phyloP scores from a whole-genome alignment of 1,284 basidiomycete species.

The Fistulina hepatica region DNA sequence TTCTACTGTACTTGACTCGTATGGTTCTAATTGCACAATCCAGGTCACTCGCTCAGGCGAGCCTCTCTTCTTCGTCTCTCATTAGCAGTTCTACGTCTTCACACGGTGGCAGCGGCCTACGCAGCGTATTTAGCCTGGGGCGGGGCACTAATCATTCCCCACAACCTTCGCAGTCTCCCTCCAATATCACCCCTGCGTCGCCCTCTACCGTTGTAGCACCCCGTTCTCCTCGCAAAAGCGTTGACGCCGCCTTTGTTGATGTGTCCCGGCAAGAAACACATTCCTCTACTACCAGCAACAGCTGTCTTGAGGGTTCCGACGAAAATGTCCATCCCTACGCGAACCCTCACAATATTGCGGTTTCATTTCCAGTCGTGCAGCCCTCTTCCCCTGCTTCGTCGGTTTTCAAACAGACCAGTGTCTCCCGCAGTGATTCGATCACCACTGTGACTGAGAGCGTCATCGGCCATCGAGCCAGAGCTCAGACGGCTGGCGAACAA shows the following conservation, averaged over 20 bases:
- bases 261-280: no score
- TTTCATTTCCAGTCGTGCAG: conserved; percentile 27
- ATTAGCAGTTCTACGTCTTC: conserved; percentile 20
- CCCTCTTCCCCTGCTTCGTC: conserved; percentile 19
- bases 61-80: conserved; percentile 45
- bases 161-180: conserved; percentile 13
- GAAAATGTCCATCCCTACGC: conserved; percentile 52
- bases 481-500: no score
- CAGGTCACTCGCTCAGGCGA: conserved; percentile 46
- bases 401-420: conserved; percentile 16
- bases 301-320: background rate
- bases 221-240: background rate
- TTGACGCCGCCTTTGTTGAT: no score
- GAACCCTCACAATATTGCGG: conserved; percentile 54
- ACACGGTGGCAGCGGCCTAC: conserved; percentile 7
- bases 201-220: conserved; percentile 7
- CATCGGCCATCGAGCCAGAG: no score
- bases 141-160: background rate
- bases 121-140: background rate
- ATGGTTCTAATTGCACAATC: conserved; percentile 15
- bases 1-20: conserved; percentile 5
- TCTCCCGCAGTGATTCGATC: conserved; percentile 39
- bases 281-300: no score
- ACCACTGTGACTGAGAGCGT: conserved; percentile 42
- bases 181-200: conserved; percentile 12